A percentile compares a stretch with the other conserved stretches of the same genome.
Evolutionary conservation across 1,284 basidiomycete species (phyloP).

Genomic region (Pseudozyma hubeiensis): DNA sequence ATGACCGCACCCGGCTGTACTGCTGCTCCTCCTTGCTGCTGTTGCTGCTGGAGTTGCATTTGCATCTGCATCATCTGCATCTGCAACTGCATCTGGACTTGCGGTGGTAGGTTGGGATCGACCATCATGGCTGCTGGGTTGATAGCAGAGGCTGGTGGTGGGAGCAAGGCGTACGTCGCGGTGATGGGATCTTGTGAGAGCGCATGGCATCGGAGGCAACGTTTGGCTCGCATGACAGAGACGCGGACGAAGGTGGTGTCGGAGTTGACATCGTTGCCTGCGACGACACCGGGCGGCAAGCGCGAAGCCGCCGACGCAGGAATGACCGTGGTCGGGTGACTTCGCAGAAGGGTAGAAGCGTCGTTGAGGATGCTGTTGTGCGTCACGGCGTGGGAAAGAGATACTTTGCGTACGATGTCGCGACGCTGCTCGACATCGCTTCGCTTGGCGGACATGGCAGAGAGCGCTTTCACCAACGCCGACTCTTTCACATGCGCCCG

Average conservation of each 20-base stretch:
- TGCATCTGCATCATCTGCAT: slow-evolving; percentile 30
- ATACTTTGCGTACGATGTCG: slow-evolving; percentile 40
- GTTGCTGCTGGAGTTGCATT: slow-evolving; percentile 17
- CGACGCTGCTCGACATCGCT: slow-evolving; percentile 4
- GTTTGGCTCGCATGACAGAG: slow-evolving; percentile 31
- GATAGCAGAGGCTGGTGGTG: background rate
- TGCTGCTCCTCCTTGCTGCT: slow-evolving; percentile 11
- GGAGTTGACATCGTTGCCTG: background rate
- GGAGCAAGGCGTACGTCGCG: slow-evolving; percentile 12
- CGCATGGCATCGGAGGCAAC: slow-evolving; percentile 34
- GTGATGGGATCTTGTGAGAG: slow-evolving; percentile 33
- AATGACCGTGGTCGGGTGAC: slow-evolving; percentile 1
- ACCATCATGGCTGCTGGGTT: slow-evolving; percentile 8
- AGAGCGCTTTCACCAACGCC: slow-evolving; percentile 13
- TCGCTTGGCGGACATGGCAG: slow-evolving; percentile 36
- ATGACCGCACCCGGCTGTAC: background rate
- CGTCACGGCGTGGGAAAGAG: slow-evolving; percentile 27
- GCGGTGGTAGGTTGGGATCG: slow-evolving; percentile 26
- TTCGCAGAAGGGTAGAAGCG: slow-evolving; percentile 10
- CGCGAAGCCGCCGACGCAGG: background rate
- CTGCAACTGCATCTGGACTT: slow-evolving; percentile 36
- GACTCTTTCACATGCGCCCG: background rate
- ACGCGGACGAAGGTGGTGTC: slow-evolving; percentile 4
- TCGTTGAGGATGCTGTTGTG: slow-evolving; percentile 27
- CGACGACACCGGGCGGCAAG: background rate